Evolutionary conservation across 2,329 filamentous ascomycete species (phyloP), one percentile per base, ranked within the genome.

Genomic region (Clonostachys rhizophaga): DNA sequence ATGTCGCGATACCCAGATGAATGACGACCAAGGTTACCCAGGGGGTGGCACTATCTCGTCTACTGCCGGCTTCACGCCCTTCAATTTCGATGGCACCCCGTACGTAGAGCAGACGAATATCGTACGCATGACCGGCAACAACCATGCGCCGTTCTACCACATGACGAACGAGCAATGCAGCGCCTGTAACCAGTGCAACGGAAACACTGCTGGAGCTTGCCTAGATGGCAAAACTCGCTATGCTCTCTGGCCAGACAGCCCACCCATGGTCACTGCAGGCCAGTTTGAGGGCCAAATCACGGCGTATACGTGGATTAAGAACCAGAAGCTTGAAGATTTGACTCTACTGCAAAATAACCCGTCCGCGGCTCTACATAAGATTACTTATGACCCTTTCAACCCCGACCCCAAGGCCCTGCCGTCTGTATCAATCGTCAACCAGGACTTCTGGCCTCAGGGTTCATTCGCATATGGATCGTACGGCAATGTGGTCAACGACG

Each of bases 401-500:
- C 9, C 37, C 13, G 41, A 54, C 33, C 30, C 43, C 12, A 45
- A 53, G 11, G 47, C 45, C 36, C 20, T 54, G 7, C 52, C 52
- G 14, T 35, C 33, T 10, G 51, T 54, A 5, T 42, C 45, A 6
- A 33, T 49, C 14, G 50, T 50, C 36, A 43, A 49, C 45, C 30
- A 5, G 11, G 40, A 13, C 9, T 54, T 54, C 40, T 54, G 52
- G 52, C 17, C 14, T 34, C 39, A 48, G 17, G n/a, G 49, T n/a
- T 41, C 50, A n/a, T 49, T 54, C 34, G 36, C 40, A 12, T 54
- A 49, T 35, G 52, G 52, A 16, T 43, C 40, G 13, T 54, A 54
- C 42, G 54, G 54, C 33, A 55, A 51, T 40, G 46, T 52, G 5
- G 52, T 51, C 24, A 42, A 43, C n/a, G 50, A 52, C 41, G 50